Evolutionary conservation across 2,329 filamentous ascomycete genomes (phyloP).

Genomic region (Fusarium tuaranense): DNA sequence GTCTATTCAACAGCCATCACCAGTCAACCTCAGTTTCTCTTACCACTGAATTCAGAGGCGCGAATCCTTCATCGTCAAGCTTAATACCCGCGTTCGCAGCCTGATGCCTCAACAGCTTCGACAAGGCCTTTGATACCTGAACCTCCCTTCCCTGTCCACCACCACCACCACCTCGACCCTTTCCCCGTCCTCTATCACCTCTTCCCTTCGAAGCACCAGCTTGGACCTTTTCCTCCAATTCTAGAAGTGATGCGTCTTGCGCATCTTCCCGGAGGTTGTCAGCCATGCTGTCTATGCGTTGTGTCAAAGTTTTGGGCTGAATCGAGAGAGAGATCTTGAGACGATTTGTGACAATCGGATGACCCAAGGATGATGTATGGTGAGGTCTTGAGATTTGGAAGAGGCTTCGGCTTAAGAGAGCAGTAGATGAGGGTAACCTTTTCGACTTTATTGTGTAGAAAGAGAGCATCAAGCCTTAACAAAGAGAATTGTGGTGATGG

Average conservation of each 20-base stretch:
- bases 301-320: background rate
- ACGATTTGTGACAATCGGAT: background rate
- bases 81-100: slow-evolving; percentile 66
- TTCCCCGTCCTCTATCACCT: slow-evolving; percentile 36
- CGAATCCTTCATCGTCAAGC: slow-evolving; percentile 71
- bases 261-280: slow-evolving; percentile 8
- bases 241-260: slow-evolving; percentile 28
- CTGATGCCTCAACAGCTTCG: slow-evolving; percentile 66
- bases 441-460: background rate
- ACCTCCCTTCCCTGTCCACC: slow-evolving; percentile 56
- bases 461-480: slow-evolving; percentile 9
- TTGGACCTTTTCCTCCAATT: slow-evolving; percentile 43
- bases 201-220: slow-evolving; percentile 35
- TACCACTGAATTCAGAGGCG: slow-evolving; percentile 68
- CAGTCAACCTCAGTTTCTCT: slow-evolving; percentile 47
- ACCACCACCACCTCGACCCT: slow-evolving; percentile 46
- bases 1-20: background rate
- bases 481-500: background rate
- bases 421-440: background rate
- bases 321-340: background rate
- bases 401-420: background rate
- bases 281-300: slow-evolving; percentile 30
- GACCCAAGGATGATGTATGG: background rate
- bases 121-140: slow-evolving; percentile 66
- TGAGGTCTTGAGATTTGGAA: background rate